Evolutionary conservation across 1,284 basidiomycete species (phyloP).

Genomic region (Microstroma glucosiphilum): DNA sequence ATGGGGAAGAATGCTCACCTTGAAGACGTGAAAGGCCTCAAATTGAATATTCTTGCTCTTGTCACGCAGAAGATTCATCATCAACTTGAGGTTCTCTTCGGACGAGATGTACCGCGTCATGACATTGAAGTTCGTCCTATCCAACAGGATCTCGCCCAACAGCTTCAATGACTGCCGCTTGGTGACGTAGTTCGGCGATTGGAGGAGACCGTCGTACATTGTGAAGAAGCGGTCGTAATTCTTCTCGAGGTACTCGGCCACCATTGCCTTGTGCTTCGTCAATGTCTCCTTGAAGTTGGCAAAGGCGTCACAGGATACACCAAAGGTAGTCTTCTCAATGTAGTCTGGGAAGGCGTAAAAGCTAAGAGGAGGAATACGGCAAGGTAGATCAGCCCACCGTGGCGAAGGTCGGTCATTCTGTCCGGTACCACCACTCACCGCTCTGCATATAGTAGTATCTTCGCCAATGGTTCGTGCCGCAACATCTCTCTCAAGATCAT

Average conservation of each 20-base stretch:
- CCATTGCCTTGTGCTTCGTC: constrained; percentile 92
- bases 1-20: constrained; percentile 61
- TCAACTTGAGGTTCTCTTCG: constrained; percentile 89
- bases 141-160: constrained; percentile 92
- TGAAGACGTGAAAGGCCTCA: constrained; percentile 99
- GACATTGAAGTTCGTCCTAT: constrained; percentile 92
- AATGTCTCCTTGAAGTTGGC: constrained; percentile 79
- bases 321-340: constrained; percentile 96
- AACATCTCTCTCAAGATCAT: constrained; percentile 98
- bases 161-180: constrained; percentile 97
- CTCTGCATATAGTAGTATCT: constrained; percentile 84
- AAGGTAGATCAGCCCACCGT: neutral
- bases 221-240: constrained; percentile 97
- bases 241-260: constrained; percentile 88
- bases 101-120: constrained; percentile 94
- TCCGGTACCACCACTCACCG: constrained; percentile 40
- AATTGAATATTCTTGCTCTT: constrained; percentile 99
- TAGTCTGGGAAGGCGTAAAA: constrained; percentile 96
- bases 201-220: constrained; percentile 83
- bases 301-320: constrained; percentile 95
- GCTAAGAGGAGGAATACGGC: constrained; percentile 45
- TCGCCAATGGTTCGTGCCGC: constrained; percentile 80
- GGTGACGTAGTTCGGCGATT: constrained; percentile 96
- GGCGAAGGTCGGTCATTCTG: neutral
- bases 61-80: constrained; percentile 97